Base-by-base conservation (phyloP, 139 green algal species). In the Desmodesmus armatus region DNA sequence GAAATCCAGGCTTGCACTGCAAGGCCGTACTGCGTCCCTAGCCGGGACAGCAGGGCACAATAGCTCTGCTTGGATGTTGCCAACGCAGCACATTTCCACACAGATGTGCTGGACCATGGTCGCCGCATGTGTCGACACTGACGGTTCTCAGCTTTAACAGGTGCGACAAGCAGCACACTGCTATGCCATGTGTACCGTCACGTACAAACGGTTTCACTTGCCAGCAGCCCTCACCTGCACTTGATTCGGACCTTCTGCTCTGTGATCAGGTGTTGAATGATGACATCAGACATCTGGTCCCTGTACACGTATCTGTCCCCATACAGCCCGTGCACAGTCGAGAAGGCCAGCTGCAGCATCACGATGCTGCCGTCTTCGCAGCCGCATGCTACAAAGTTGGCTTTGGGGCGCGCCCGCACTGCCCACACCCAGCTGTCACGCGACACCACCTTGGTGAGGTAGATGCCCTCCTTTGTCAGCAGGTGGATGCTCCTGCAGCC, bases 271-370 rank as follows among this genome's bases (percentile, higher is more conserved):
- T 97, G 93, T 88, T 97, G 93, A 53, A 98, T 93, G 77, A 97
- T 94, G 21, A 98, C 94, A 51, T 96, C 94, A 17, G 94, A 96
- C 93, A 97, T 95, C 55, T 86, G 87, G 71, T 97, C 95, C 40
- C 95, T 89, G 74, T 85, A 90, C 25, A 88, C 87, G 53, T 88
- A 92, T 37, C 91, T 70, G 78, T 95, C 91, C 73, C 92, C 88
- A 82, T 96, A 96, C 33, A 98, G 84, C 2, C 92, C 91, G 84
- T 97, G 93, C 80, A 96, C 92, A 13, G 91, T 96, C 83, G 79
- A 87, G 79, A 95, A 95, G 3, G 79, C 31, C 39, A 96, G 85
- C 89, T 95, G 90, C 82, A 96, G 92, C 78, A 95, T 88, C 13
- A 90, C 69, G 21, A 98, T 87, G 72, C 87, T 93, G 70, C 95